Evolutionary conservation across 2,329 filamentous ascomycete genomes (phyloP), one percentile per base, ranked within the genome.

Genomic region (Stachybotrys elegans): DNA sequence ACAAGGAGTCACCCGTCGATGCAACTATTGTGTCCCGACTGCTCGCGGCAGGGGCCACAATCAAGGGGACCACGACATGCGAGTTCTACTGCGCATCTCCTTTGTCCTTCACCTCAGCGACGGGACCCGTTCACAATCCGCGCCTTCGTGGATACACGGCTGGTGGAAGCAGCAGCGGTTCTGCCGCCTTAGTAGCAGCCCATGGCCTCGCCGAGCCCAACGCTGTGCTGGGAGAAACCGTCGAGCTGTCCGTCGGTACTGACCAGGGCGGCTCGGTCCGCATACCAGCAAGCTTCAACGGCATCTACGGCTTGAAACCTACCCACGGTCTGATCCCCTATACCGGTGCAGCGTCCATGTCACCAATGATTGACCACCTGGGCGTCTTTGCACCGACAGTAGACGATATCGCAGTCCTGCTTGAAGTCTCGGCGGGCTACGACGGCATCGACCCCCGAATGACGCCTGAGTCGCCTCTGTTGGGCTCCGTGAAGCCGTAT

Each of bases 11-110:
- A 4, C 43, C 45, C 4, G 51, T 58, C 3, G 76, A 80, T 54
- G 76, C 77, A 0, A 77, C 73, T 0, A 68, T 79, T 1, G 72
- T 79, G 19, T 72, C 68, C 1, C 59, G 77, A 13, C 57, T 70
- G 1, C 56, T 80, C 4, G 68, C 76, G 14, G 72, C 72, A 3
- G 76, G 76, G 0, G 76, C 68, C 0, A 55, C 68, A 35, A 70
- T 80, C 14, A 61, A 68, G 7, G 71, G 76, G 11, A 78, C 73
- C 1, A 65, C 72, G 1, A 68, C 68, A 0, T 80, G 76, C 45
- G 77, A 80, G 48, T 76, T 76, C 50, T 70, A 73, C 39, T 78
- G 72, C 48, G 69, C 70, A 46, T 71, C 69, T 0, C 71, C 72
- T 1, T 65, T 67, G 0, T 73, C 70, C 0, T 74, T 69, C 47